Base-by-base conservation (phyloP, 192 early-diverging fungal genomes). In the Helicostylum pulchrum region DNA sequence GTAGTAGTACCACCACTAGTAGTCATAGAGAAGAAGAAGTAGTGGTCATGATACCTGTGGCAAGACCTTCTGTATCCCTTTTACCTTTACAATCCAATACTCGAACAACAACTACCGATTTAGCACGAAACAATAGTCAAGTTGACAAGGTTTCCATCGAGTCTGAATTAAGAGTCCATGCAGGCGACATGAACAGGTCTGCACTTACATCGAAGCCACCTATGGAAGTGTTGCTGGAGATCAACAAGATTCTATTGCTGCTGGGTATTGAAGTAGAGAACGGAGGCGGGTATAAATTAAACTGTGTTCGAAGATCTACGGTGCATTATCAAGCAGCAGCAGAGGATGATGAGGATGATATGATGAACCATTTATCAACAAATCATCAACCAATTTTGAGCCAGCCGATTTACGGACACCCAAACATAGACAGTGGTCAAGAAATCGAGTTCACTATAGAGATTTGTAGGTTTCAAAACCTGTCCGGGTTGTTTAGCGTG, bases 371-470 rank as follows among this genome's bases (percentile, higher is more conserved):
- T n/a, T 34, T 54, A 54, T 12, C 32, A 9, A 34, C 15, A 34
- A 10, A 26, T 34, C 23, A 34, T 54, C 30, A 48, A 48, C 46
- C 46, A 9, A 15, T 44, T 39, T 43, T 34, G 0, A 73, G 71
- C 48, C 58, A 62, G 34, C 64, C 82, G 10, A 55, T 85, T 7
- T 85, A 85, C 21, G 83, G 83, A 0, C 79, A 83, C 21, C 67
- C 74, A 34, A 34, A 70, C 3, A 62, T 78, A 42, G 84, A 85
- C 48, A 72, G 68, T 2, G 84, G 87, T 30, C 90, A 89, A 32
- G 92, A 94, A 74, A 83, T 97, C 21, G 84, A 86, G 47, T 87
- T 95, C 74, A 80, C 85, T 4, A 84, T 97, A 31, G 92, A 94
- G 79, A 71, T 97, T 34, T 92, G 93, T 71, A 83, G 84, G 67